A percentile compares a stretch with the other conserved stretches of the same genome.
These are phyloP conservation scores for Chaetomium olivaceum DNA, from an alignment of 2,329 filamentous ascomycete genomes.

Conservation along the genomic window DNA sequence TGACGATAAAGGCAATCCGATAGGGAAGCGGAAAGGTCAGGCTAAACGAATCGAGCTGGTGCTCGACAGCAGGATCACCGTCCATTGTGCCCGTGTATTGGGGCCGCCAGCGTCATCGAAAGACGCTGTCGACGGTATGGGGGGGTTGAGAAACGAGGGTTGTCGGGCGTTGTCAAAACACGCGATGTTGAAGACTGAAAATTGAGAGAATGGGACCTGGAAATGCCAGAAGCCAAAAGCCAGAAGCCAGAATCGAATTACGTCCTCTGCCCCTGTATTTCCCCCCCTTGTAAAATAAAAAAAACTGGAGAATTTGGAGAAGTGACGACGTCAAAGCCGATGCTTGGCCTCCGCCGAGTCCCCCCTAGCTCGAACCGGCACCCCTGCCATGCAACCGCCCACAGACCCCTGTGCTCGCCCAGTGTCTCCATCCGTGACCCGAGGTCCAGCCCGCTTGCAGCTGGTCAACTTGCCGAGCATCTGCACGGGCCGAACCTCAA, in stretches of 20 bases:
- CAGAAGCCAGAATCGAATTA: neutral
- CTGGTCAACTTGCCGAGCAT: slow-evolving; percentile 11
- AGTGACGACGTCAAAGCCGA: slow-evolving; percentile 17
- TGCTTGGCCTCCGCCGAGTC: neutral
- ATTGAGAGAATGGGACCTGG: neutral
- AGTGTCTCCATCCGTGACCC: slow-evolving; percentile 2
- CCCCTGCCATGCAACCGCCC: slow-evolving; percentile 6
- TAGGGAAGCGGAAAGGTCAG: slow-evolving; percentile 85
- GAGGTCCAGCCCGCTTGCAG: slow-evolving; percentile 22
- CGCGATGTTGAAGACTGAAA: neutral
- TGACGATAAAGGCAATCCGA: slow-evolving; percentile 80
- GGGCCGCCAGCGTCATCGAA: slow-evolving; percentile 27
- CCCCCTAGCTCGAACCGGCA: neutral
- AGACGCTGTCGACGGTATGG: slow-evolving; percentile 12
- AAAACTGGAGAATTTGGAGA: neutral
- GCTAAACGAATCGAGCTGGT: slow-evolving; percentile 80
- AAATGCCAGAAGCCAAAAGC: neutral
- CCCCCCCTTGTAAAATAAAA: slow-evolving; percentile 6
- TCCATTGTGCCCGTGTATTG: slow-evolving; percentile 55
- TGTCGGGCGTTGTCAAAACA: neutral
- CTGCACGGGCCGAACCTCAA: slow-evolving; percentile 16
- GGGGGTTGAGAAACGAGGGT: slow-evolving; percentile 6
- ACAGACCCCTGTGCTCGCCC: neutral
- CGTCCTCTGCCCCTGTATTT: slow-evolving; percentile 2
- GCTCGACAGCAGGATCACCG: slow-evolving; percentile 70